A percentile compares a stretch with the other conserved stretches of the same genome.
phyloP scores from a whole-genome alignment of 768 basidiomycete species.

The Russula virescens region DNA sequence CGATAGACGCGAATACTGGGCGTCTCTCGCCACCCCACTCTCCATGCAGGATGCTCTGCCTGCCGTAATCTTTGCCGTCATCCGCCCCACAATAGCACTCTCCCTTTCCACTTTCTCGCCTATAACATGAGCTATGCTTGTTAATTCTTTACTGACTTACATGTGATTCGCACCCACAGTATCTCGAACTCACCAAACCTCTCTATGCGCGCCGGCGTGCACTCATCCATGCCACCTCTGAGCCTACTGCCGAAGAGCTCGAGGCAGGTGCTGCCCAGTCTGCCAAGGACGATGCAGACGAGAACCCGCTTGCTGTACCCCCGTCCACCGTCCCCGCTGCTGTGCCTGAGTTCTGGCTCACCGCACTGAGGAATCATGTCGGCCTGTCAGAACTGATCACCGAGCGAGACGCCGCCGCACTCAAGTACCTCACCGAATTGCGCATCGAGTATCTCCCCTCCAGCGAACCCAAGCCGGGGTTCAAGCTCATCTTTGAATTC shows the following conservation, averaged over 20 bases:
- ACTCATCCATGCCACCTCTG: slow-evolving; percentile 72
- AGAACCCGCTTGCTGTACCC: slow-evolving; percentile 44
- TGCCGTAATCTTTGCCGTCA: slow-evolving; percentile 13
- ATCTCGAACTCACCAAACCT: slow-evolving; percentile 71
- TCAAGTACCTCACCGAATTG: slow-evolving; percentile 79
- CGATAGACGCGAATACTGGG: slow-evolving; percentile 1
- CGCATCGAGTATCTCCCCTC: slow-evolving; percentile 67
- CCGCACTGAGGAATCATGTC: slow-evolving; percentile 87
- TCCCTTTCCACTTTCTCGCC: neutral
- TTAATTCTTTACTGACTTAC: neutral
- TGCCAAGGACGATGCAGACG: slow-evolving; percentile 69
- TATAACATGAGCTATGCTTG: neutral
- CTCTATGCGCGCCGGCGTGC: slow-evolving; percentile 80
- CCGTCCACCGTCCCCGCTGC: slow-evolving; percentile 35
- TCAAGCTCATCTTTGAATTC: slow-evolving; percentile 85
- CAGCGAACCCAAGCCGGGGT: slow-evolving; percentile 73
- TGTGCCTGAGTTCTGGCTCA: slow-evolving; percentile 98
- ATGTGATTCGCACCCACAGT: slow-evolving; percentile 37
- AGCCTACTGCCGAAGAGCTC: slow-evolving; percentile 77
- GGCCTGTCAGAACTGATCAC: slow-evolving; percentile 86
- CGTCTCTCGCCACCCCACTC: neutral
- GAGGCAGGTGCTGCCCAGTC: slow-evolving; percentile 69
- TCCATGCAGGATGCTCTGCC: neutral
- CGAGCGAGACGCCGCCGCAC: slow-evolving; percentile 82
- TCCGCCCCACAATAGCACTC: neutral